Percentiles rank a stretch among this genome's conserved stretches.
Conservation (phyloP, 2,329 filamentous ascomycete genomes). For the Clarireedia hainanense region DNA sequence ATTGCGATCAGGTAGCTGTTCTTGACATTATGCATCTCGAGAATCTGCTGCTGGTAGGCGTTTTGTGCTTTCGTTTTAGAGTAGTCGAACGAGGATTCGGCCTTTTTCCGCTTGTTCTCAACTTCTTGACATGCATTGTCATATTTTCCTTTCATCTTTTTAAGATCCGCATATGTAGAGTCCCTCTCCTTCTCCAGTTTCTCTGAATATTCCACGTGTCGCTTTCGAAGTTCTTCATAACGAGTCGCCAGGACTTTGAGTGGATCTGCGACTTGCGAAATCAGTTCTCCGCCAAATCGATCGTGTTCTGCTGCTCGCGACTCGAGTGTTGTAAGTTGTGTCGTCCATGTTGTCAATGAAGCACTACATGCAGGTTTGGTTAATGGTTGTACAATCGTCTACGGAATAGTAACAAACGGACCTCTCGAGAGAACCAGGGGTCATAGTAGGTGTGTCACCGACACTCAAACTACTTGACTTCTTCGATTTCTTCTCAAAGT, state of each 20-base stretch:
- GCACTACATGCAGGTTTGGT: slow-evolving; percentile 46
- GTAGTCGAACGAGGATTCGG: slow-evolving; percentile 82
- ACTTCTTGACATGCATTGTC: slow-evolving; percentile 90
- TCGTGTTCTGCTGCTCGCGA: slow-evolving; percentile 84
- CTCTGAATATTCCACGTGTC: slow-evolving; percentile 78
- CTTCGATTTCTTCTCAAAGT: slow-evolving; percentile 92
- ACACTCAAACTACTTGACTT: slow-evolving; percentile 85
- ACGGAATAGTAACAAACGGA: slow-evolving; percentile 27
- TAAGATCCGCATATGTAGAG: slow-evolving; percentile 70
- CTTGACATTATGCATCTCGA: slow-evolving; percentile 96
- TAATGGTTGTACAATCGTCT: slow-evolving; percentile 8
- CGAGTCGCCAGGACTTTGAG: slow-evolving; percentile 64
- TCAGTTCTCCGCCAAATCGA: slow-evolving; percentile 68
- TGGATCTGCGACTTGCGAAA: slow-evolving; percentile 77
- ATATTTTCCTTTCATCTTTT: slow-evolving; percentile 89
- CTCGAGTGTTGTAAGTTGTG: slow-evolving; percentile 86
- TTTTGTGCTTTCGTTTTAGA: slow-evolving; percentile 82
- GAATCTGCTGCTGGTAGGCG: slow-evolving; percentile 83
- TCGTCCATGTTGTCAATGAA: slow-evolving; percentile 93
- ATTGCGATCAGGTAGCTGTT: slow-evolving; percentile 97
- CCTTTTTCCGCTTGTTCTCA: slow-evolving; percentile 89
- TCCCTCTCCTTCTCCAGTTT: slow-evolving; percentile 90
- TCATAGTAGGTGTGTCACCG: slow-evolving; percentile 86
- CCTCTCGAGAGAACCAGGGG: slow-evolving; percentile 90
- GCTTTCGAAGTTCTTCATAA: slow-evolving; percentile 89